phyloP scores from a whole-genome alignment of 2,329 filamentous ascomycete species.

The Incumbomyces delicatus region DNA sequence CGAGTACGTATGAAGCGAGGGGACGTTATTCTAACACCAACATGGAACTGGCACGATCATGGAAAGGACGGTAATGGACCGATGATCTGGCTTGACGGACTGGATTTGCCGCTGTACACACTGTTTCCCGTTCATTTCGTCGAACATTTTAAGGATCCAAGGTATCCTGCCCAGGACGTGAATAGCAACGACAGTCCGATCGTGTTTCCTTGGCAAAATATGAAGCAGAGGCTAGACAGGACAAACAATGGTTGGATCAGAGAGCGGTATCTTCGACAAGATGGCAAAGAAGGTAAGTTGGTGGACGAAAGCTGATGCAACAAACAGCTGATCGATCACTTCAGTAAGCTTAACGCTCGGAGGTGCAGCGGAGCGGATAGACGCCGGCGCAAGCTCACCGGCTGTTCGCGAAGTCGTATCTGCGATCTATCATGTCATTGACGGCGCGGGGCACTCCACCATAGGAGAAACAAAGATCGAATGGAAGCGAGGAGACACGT shows the following conservation, averaged over 20 bases:
- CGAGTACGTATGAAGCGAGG: constrained; percentile 44
- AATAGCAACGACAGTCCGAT: constrained; percentile 19
- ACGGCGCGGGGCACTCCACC: constrained; percentile 31
- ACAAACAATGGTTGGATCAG: constrained; percentile 22
- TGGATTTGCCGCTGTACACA: constrained; percentile 45
- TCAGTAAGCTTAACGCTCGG: constrained; percentile 13
- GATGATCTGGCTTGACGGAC: constrained; percentile 49
- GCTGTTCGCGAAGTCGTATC: constrained; percentile 41
- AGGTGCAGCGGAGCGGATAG: constrained; percentile 34
- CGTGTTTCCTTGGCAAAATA: constrained; percentile 40
- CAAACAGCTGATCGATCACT: constrained; percentile 1
- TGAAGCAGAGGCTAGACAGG: constrained; percentile 34
- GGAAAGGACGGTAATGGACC: constrained; percentile 47
- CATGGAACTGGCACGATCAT: constrained; percentile 53
- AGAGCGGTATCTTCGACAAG: constrained; percentile 27
- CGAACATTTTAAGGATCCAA: constrained; percentile 37
- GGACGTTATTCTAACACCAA: constrained; percentile 49
- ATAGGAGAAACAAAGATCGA: constrained; percentile 25
- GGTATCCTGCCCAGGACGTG: constrained; percentile 41
- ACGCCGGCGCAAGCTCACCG: constrained; percentile 29
- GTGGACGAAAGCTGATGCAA: background rate
- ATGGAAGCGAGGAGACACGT: constrained; percentile 44
- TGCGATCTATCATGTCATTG: constrained; percentile 44
- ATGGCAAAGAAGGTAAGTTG: constrained; percentile 21
- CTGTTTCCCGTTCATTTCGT: constrained; percentile 47